A percentile compares a stretch with the other conserved stretches of the same genome.
Conservation (phyloP, 345 rosid species). For the Excoecaria agallocha region DNA sequence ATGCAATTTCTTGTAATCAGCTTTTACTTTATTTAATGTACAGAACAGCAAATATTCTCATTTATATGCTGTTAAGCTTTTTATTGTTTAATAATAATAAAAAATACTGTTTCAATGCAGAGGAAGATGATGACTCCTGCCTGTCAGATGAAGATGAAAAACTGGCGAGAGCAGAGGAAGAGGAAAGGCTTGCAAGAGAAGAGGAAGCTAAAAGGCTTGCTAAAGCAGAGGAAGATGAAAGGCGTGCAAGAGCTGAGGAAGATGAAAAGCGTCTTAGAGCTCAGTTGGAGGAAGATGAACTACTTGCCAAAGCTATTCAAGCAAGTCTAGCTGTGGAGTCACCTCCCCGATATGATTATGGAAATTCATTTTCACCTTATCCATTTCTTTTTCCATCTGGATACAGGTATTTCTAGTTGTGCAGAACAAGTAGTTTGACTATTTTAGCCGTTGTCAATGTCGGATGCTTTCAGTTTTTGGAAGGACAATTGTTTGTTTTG, state of each 20-base stretch:
- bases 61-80: neutral
- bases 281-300: constrained; percentile 90
- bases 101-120: constrained; percentile 13
- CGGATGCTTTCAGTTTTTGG: neutral
- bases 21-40: neutral
- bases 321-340: constrained; percentile 61
- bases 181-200: constrained; percentile 22
- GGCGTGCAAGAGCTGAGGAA: constrained; percentile 37
- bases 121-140: constrained; percentile 32
- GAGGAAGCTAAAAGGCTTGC: constrained; percentile 33
- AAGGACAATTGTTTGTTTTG: neutral
- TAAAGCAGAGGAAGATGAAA: constrained; percentile 36
- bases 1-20: neutral
- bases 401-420: constrained; percentile 48
- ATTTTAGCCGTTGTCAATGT: neutral
- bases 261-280: constrained; percentile 42
- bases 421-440: constrained; percentile 4
- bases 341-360: constrained; percentile 52
- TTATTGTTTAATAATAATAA: neutral
- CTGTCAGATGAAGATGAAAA: constrained; percentile 23
- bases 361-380: constrained; percentile 47
- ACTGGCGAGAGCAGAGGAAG: constrained; percentile 31
- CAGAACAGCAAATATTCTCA: neutral
- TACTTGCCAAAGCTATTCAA: constrained; percentile 84
- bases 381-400: constrained; percentile 53